Evolutionary conservation across 2,329 filamentous ascomycete genomes (phyloP), one percentile per base, ranked within the genome.

Genomic region (Tolypocladium capitatum): DNA sequence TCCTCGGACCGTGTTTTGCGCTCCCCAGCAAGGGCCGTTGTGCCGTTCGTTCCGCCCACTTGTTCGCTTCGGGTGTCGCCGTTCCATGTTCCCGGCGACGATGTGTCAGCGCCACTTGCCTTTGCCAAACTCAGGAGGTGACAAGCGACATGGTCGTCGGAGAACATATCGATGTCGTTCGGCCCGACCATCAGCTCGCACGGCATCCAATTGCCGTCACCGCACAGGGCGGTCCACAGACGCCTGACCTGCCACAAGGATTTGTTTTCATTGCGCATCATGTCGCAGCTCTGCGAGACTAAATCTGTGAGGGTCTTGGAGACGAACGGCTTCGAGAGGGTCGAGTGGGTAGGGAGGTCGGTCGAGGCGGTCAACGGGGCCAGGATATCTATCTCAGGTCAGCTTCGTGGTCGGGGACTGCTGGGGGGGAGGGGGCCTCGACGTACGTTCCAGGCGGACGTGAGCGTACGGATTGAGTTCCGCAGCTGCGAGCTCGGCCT

Each of bases 401-500:
- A 45, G 47, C 14, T 21, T 45, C 16, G 45, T 31, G 24, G 41
- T 36, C 28, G 31, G 21, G 30, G 41, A 28, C 9, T 35, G 30
- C 18, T 11, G 38, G 20, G 33, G 34, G 20, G 30, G n/a, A 9
- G 38, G 20, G 33, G 34, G 20, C 40, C 47, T 47, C 47, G 45
- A 68, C 80, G 47, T 65, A 89, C 84, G 73, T 65, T 89, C 83
- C 47, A 90, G 68, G 42, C 75, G 78, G 42, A 89, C 76, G 46
- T 81, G 80, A 45, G 81, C 75, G 60, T 90, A 92, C 0, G 86
- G 84, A 56, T 92, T 82, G 45, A 83, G 74, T 53, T 86, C 81
- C 33, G 80, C 75, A n/a, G 80, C 80, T 4, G 75, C 68, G 42
- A 78, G 72, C 44, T 77, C 68, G 38, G 80, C 81, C 44, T 82